These are phyloP conservation scores for Pichia sp. DNA, from an alignment of 1,139 yeast genomes.

Conservation along the genomic window DNA sequence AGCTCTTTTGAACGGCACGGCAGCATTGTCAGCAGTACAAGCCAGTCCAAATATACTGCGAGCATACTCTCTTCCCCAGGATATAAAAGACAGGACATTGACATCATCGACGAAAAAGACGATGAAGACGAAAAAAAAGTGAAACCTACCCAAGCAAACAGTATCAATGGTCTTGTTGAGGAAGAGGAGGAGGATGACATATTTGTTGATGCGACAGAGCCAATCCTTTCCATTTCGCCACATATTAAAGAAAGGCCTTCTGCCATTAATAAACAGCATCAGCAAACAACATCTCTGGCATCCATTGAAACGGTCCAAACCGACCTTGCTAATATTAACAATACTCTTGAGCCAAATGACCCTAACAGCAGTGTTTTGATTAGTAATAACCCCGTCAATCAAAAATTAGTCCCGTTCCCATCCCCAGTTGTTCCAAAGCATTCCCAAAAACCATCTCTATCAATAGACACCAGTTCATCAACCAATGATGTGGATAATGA, in stretches of 20 bases:
- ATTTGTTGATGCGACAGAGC: constrained; percentile 29
- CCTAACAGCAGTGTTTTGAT: not conserved
- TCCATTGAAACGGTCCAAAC: constrained; percentile 16
- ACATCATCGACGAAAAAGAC: not conserved
- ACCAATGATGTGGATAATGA: not conserved
- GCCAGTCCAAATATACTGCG: constrained; percentile 1
- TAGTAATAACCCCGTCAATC: not conserved
- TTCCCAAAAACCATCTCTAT: constrained; percentile 5
- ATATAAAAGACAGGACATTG: constrained; percentile 2
- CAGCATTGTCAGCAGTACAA: constrained; percentile 1
- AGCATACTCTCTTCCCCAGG: constrained; percentile 1
- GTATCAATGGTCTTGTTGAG: not conserved
- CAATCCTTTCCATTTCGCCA: constrained; percentile 15
- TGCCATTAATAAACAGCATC: not conserved
- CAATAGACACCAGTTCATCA: constrained; percentile 3
- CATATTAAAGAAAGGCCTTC: not conserved
- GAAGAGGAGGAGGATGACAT: constrained; percentile 19
- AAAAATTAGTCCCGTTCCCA: constrained; percentile 9
- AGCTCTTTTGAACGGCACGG: constrained; percentile 1
- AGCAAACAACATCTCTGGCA: constrained; percentile 2
- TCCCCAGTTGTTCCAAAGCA: not conserved
- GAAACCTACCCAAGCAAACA: not conserved
- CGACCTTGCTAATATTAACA: not conserved
- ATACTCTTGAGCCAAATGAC: not conserved
- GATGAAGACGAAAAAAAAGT: not conserved